A percentile compares a stretch with the other conserved stretches of the same genome.
These are phyloP conservation scores for Stachybotrys chartarum DNA, from an alignment of 2,329 filamentous ascomycete genomes.

Conservation along the genomic window DNA sequence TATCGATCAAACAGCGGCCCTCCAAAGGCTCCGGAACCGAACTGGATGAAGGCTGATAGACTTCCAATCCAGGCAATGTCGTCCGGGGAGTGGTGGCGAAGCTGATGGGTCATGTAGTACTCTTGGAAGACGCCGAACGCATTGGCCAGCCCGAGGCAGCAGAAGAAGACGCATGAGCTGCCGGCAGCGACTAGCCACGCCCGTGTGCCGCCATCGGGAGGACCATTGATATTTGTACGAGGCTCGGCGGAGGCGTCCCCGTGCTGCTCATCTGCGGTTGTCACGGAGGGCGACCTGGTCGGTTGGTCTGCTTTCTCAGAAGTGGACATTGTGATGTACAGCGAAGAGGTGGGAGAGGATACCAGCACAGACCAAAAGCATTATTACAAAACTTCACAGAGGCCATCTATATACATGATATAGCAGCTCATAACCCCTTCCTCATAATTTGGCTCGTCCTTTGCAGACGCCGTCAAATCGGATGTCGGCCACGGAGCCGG, in stretches of 20 bases:
- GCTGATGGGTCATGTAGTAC: conserved; percentile 16
- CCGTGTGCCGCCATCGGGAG: neutral
- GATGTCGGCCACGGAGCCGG: neutral
- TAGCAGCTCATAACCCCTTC: too few relatives aligned
- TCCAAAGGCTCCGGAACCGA: conserved; percentile 20
- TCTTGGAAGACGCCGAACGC: conserved; percentile 19
- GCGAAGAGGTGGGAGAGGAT: too few relatives aligned
- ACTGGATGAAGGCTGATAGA: conserved; percentile 15
- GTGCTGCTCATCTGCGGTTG: too few relatives aligned
- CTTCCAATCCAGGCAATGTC: conserved; percentile 19
- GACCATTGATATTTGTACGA: neutral
- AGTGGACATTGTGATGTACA: neutral
- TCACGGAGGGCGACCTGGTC: neutral
- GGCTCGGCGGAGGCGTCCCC: neutral
- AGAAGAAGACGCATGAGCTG: conserved; percentile 14
- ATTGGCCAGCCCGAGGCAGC: conserved; percentile 17
- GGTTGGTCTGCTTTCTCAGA: neutral
- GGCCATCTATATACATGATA: too few relatives aligned
- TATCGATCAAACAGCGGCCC: conserved; percentile 35
- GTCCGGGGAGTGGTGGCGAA: conserved; percentile 11
- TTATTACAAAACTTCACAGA: too few relatives aligned
- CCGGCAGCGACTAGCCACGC: conserved; percentile 11
- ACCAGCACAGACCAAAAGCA: too few relatives aligned
- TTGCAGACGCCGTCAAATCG: neutral
- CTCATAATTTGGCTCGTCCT: too few relatives aligned